These are phyloP conservation scores for Trichoderma asperelloides DNA, from an alignment of 495 filamentous ascomycete species.

Conservation along the genomic window DNA sequence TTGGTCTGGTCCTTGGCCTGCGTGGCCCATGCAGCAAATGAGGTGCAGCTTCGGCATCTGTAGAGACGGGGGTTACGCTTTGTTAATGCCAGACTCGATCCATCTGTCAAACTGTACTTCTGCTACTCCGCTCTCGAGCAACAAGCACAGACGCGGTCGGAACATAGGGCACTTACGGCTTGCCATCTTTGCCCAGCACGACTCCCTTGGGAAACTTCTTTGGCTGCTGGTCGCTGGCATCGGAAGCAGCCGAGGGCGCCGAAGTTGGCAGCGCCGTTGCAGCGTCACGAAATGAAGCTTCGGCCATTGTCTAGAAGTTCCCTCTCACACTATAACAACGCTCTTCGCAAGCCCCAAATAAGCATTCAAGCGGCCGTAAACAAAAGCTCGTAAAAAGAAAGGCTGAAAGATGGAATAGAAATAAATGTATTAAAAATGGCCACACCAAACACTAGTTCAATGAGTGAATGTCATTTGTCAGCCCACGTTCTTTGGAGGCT, in stretches of 20 bases:
- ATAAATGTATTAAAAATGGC: too few relatives aligned
- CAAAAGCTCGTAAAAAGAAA: too few relatives aligned
- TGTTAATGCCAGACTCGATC: slow-evolving; percentile 13
- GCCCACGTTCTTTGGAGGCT: too few relatives aligned
- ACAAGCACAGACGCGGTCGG: background rate
- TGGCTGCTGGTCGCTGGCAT: slow-evolving; percentile 18
- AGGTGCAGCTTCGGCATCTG: slow-evolving; percentile 86
- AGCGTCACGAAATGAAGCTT: background rate
- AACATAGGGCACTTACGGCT: slow-evolving; percentile 58
- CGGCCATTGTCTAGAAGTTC: background rate
- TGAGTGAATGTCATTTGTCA: too few relatives aligned
- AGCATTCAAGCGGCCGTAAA: background rate
- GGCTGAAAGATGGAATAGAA: too few relatives aligned
- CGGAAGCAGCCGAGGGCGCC: background rate
- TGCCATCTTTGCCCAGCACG: slow-evolving; percentile 84
- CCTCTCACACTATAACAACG: too few relatives aligned
- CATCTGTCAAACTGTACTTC: background rate
- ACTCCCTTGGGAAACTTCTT: slow-evolving; percentile 63
- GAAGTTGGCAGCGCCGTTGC: background rate
- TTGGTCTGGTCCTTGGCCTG: slow-evolving; percentile 59
- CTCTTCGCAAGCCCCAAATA: too few relatives aligned
- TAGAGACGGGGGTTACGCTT: background rate
- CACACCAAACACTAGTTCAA: too few relatives aligned
- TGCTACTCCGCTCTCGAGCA: background rate
- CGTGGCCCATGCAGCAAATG: slow-evolving; percentile 50